phyloP scores from a whole-genome alignment of 495 filamentous ascomycete species.

The Polyplosphaeria fusca region DNA sequence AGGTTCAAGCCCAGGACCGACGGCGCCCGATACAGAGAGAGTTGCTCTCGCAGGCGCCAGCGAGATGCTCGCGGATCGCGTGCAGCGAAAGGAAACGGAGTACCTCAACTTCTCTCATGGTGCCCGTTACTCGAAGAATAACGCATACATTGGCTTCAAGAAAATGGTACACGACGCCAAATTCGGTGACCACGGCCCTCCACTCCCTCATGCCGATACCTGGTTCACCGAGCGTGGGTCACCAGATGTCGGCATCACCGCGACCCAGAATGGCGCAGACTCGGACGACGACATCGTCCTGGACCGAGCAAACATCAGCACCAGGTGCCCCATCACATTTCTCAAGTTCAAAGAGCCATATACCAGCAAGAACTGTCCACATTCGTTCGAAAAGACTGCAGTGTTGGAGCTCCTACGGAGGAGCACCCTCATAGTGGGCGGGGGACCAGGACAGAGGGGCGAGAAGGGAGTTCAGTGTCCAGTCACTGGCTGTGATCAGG shows the following conservation, averaged over 20 bases:
- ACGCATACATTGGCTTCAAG: slow-evolving; percentile 77
- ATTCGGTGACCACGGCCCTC: slow-evolving; percentile 60
- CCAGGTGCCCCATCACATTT: slow-evolving; percentile 81
- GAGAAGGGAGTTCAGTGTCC: slow-evolving; percentile 43
- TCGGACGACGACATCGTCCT: slow-evolving; percentile 75
- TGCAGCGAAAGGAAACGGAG: slow-evolving; percentile 34
- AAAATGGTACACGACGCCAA: slow-evolving; percentile 72
- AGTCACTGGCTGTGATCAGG: slow-evolving; percentile 41
- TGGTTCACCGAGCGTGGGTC: slow-evolving; percentile 59
- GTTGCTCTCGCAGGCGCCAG: slow-evolving; percentile 24
- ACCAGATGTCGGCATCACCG: slow-evolving; percentile 40
- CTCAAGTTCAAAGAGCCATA: slow-evolving; percentile 66
- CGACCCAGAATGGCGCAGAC: slow-evolving; percentile 22
- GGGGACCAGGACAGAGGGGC: slow-evolving; percentile 12
- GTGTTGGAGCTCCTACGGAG: slow-evolving; percentile 61
- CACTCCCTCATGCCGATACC: slow-evolving; percentile 63
- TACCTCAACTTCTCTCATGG: slow-evolving; percentile 36
- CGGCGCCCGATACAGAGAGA: slow-evolving; percentile 1
- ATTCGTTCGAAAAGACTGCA: slow-evolving; percentile 75
- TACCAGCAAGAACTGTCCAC: slow-evolving; percentile 74
- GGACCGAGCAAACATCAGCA: slow-evolving; percentile 61
- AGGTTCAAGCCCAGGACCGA: slow-evolving; percentile 17
- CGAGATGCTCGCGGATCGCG: slow-evolving; percentile 31
- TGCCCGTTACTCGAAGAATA: slow-evolving; percentile 64
- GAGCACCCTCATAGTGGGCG: slow-evolving; percentile 39